Conservation (phyloP, 768 basidiomycete genomes). For the Tephrocybe sp. region DNA sequence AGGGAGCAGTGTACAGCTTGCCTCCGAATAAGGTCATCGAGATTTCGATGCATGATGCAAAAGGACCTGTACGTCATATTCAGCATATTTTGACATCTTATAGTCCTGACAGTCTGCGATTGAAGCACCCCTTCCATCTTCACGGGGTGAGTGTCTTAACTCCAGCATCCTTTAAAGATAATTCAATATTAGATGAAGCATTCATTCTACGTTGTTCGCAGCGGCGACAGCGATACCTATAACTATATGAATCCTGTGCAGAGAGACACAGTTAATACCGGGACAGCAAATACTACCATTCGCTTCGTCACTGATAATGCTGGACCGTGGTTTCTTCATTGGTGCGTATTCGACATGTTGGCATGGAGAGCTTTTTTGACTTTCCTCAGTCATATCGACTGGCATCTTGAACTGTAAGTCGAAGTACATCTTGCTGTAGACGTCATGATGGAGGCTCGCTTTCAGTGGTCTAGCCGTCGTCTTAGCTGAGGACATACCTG, state of each 20-base stretch:
- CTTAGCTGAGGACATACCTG: constrained; percentile 27
- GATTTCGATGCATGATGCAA: constrained; percentile 26
- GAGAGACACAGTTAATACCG: constrained; percentile 32
- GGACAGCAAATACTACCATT: constrained; percentile 39
- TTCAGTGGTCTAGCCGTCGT: constrained; percentile 29
- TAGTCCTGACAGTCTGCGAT: too few species aligned
- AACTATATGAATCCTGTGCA: constrained; percentile 43
- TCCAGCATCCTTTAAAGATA: not conserved
- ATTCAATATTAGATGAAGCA: constrained; percentile 22
- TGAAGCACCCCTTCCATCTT: constrained; percentile 26
- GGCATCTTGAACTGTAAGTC: constrained; percentile 34
- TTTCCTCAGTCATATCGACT: constrained; percentile 28
- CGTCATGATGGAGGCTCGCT: not conserved
- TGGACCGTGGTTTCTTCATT: constrained; percentile 22
- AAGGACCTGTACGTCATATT: constrained; percentile 29
- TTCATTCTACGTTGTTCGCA: constrained; percentile 33
- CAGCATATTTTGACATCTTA: not conserved
- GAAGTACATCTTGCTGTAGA: not conserved
- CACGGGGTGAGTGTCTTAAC: constrained; percentile 22
- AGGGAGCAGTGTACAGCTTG: constrained; percentile 37
- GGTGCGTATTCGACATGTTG: constrained; percentile 8
- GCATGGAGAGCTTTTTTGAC: not conserved
- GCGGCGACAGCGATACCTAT: constrained; percentile 24
- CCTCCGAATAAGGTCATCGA: constrained; percentile 42
- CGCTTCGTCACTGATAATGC: constrained; percentile 29